A percentile compares a stretch with the other conserved stretches of the same genome.
Evolutionary conservation across 2,329 filamentous ascomycete species (phyloP).

Genomic region (Zymoseptoria pseudotritici): DNA sequence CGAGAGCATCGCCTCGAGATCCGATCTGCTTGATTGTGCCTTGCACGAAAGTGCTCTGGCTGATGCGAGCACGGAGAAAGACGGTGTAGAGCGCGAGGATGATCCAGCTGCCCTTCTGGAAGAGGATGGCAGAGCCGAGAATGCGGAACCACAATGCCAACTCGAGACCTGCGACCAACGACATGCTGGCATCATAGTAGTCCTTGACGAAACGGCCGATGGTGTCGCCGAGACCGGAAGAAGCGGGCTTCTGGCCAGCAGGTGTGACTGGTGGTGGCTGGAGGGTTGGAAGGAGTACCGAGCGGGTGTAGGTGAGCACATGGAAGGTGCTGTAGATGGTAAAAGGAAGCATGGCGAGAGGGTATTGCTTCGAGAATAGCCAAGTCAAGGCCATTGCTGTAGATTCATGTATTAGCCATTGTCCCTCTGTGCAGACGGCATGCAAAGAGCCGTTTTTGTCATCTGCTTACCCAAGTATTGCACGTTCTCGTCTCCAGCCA

Average conservation of each 20-base stretch:
- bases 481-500: slow-evolving; percentile 87
- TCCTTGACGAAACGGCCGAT: slow-evolving; percentile 94
- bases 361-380: slow-evolving; percentile 85
- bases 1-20: slow-evolving; percentile 69
- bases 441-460: not conserved
- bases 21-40: slow-evolving; percentile 65
- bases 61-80: slow-evolving; percentile 84
- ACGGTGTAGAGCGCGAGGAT: slow-evolving; percentile 76
- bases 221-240: slow-evolving; percentile 62
- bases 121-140: slow-evolving; percentile 71
- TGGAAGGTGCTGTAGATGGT: slow-evolving; percentile 98
- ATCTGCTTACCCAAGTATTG: slow-evolving; percentile 78
- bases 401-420: slow-evolving; percentile 6
- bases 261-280: slow-evolving; percentile 53
- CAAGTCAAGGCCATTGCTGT: slow-evolving; percentile 88
- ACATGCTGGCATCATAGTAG: slow-evolving; percentile 97
- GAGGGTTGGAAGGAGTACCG: slow-evolving; percentile 83
- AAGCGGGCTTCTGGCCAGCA: slow-evolving; percentile 51
- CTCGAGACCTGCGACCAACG: slow-evolving; percentile 80
- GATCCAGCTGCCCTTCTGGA: slow-evolving; percentile 87
- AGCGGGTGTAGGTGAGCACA: slow-evolving; percentile 90
- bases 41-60: slow-evolving; percentile 91
- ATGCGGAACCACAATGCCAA: slow-evolving; percentile 81
- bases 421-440: not conserved
- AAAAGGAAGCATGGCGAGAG: slow-evolving; percentile 86